A percentile compares a stretch with the other conserved stretches of the same genome.
Conservation (phyloP, 2,329 filamentous ascomycete genomes). For the Colletotrichum limetticola region DNA sequence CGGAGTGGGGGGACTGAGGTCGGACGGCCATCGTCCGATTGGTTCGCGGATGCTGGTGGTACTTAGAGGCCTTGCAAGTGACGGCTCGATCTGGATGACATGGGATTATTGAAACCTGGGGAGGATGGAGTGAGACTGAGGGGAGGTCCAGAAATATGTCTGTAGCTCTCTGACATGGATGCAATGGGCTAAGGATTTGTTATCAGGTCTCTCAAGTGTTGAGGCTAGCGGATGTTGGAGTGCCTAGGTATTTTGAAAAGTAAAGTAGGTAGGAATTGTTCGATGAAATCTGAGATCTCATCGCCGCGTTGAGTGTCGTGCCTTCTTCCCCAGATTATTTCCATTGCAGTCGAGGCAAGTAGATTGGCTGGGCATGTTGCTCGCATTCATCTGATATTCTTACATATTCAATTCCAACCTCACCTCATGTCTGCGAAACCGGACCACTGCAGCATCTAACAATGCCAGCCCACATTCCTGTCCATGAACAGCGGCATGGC, state of each 20-base stretch:
- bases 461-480: slow-evolving; percentile 5
- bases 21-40: slow-evolving; percentile 33
- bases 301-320: neutral
- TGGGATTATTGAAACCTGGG: slow-evolving; percentile 16
- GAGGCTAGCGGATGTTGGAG: neutral
- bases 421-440: slow-evolving; percentile 17
- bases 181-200: neutral
- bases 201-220: neutral
- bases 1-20: slow-evolving; percentile 15
- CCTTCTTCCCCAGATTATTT: slow-evolving; percentile 14
- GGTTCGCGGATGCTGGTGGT: neutral
- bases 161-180: neutral
- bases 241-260: no score
- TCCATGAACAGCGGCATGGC: neutral
- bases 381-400: neutral
- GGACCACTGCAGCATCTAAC: slow-evolving; percentile 5
- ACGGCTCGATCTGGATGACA: neutral
- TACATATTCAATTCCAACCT: neutral
- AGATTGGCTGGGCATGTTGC: neutral
- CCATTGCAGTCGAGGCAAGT: neutral
- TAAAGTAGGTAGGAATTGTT: neutral
- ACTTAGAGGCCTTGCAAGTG: neutral
- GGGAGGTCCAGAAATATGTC: neutral
- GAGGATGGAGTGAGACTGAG: slow-evolving; percentile 4
- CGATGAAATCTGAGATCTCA: neutral